These are phyloP conservation scores for Peronospora farinosa DNA, from an alignment of 352 stramenopile genomes.

Conservation along the genomic window DNA sequence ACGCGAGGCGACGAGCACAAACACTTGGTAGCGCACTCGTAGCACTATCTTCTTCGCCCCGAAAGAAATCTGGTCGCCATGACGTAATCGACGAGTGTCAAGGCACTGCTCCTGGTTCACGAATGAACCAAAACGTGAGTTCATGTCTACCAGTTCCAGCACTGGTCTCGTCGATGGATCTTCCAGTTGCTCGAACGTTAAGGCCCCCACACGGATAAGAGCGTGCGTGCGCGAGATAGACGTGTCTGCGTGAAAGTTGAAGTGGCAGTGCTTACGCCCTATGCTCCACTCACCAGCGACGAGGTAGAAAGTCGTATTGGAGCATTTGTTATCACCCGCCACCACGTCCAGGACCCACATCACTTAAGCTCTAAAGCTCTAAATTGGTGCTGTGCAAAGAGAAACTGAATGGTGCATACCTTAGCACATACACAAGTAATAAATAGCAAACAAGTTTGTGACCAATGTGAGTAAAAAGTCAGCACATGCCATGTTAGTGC, in stretches of 20 bases:
- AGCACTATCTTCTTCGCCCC: conserved; percentile 78
- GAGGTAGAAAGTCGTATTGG: conserved; percentile 70
- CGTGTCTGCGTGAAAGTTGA: conserved; percentile 76
- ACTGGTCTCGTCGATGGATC: conserved; percentile 49
- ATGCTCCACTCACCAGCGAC: conserved; percentile 80
- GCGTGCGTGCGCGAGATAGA: conserved; percentile 81
- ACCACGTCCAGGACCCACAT: conserved; percentile 84
- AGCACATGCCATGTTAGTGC: no score
- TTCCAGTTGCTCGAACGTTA: conserved; percentile 50
- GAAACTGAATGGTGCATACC: conserved; percentile 1
- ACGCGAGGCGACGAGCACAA: conserved; percentile 73
- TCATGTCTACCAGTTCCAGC: conserved; percentile 71
- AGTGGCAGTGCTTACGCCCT: conserved; percentile 75
- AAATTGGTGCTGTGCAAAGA: neutral
- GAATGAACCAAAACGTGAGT: conserved; percentile 84
- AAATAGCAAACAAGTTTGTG: no score
- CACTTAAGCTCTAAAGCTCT: conserved; percentile 1
- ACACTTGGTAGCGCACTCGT: conserved; percentile 72
- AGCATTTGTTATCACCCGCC: conserved; percentile 27
- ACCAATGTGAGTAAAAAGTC: no score
- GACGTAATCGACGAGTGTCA: conserved; percentile 36
- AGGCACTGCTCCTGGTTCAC: conserved; percentile 74
- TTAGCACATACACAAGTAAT: neutral
- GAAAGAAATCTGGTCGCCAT: conserved; percentile 78
- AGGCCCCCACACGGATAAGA: conserved; percentile 60